Base-by-base conservation (phyloP, 495 filamentous ascomycete species). In the Penicillium herquei region DNA sequence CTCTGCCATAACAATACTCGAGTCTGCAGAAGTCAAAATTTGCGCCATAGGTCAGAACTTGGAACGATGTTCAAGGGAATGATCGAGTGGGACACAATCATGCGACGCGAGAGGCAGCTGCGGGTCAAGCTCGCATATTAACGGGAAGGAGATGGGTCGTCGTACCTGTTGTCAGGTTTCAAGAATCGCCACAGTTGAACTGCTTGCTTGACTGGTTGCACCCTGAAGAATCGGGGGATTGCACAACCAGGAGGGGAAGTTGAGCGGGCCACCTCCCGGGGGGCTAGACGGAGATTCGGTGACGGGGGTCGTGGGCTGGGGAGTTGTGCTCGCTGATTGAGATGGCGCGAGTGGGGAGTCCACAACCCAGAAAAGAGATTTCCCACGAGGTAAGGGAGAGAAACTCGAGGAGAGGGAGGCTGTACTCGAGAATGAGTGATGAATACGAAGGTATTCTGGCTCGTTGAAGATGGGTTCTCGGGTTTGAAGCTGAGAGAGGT, bases 1-100 rank as follows among this genome's bases (percentile, higher is more conserved):
- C 84, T 88, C 85, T 88, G 86, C 86, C 86, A 89, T 89, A 87
- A 87, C 86, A 88, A 86, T 79, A 70, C 78, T 76, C 71, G 81
- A 73, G 69, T 76, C 85, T 88, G 75, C 63, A 56, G 34, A 54
- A 49, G 46, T 58, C 50, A 57, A 52, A 47, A 47, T 58, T 63
- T 60, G 67, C 65, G 66, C 65, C 62, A 67, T 70, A 53, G 62
- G 69, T 75, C 65, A 75, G 72, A 71, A 57, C 26, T 26, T 26
- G 7, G 59, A 55, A 54, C 51, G 59, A 61, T 64, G 21, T 58
- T 60, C 40, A 68, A 61, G 55, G 31, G 43, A 52, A 39, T 35
- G 35, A 16, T 33, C 34, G 32, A 17, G 34, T 17, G 42, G 52
- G 54, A 59, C 35, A 46, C 42, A 52, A 52, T 44, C 39, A 52